Evolutionary conservation across 1,139 yeast genomes (phyloP), one percentile per base, ranked within the genome.

Genomic region (Keqinozyma sinolaborantium): DNA sequence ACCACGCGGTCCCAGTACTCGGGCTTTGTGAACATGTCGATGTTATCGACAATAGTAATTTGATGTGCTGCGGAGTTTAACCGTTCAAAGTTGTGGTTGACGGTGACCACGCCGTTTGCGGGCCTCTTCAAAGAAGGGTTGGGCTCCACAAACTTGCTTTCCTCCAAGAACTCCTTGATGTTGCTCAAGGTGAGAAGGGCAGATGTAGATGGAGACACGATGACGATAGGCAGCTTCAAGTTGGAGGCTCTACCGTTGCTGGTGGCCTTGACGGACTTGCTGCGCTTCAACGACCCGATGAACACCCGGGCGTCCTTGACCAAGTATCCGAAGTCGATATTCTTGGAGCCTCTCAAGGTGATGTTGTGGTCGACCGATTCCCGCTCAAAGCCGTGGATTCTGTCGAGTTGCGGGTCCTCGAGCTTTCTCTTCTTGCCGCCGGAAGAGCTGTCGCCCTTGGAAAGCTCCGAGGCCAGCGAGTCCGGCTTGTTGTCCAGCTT

Each of bases 1-100:
- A 92, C 85, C 2, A 94, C 97, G 37, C 98, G 73, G 48, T 83
- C 87, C 99, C 99, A 92, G 58, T 94, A 88, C 51, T 92, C 98
- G 3, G 95, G 95, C 52, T 88, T 90, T 16, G 84, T 81, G 64
- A 92, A 90, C 58, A 81, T 75, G 34, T 88, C 95, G 5, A 88
- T 88, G 38, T 84, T 84, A 53, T 86, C 95, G 16, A 88, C 97
- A 31, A 92, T 85, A 48, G 84, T 72, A 45, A 85, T 83, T 32
- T 77, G 74, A 31, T 65, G 73, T 23, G 84, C 72, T 7, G 70
- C 64, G 5, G 69, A 54, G 21, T 78, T 73, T 28, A 83, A 60
- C 42, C 70, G 64, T 28, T 77, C 77, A 18, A 83, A 74, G 5
- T 65, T 61, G 41, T 85, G 83, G 30, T 67, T 59, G 25, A 87